Conservation (phyloP, 1,284 basidiomycete genomes). For the Cryptococcus hybrid region DNA sequence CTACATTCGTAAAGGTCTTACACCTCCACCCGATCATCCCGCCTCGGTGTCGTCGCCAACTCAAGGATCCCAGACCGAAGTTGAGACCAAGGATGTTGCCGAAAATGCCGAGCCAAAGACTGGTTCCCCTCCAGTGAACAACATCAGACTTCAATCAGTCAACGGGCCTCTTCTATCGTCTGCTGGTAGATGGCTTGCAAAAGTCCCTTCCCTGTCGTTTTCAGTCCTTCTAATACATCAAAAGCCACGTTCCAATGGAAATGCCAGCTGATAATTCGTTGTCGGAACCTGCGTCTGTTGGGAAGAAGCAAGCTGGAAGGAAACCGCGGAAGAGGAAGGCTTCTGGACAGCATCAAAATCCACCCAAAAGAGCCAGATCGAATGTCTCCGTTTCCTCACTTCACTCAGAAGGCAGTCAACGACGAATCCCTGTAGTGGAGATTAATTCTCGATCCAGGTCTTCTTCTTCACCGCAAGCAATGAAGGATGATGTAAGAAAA, state of each 20-base stretch:
- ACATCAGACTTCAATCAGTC: background rate
- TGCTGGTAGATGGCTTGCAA: constrained; percentile 27
- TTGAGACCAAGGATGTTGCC: background rate
- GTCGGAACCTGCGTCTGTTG: no score
- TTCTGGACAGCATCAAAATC: background rate
- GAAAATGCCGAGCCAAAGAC: background rate
- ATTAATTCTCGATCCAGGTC: background rate
- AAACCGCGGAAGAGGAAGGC: constrained; percentile 1
- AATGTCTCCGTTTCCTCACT: constrained; percentile 3
- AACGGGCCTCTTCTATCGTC: constrained; percentile 21
- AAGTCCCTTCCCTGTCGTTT: constrained; percentile 21
- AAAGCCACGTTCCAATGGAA: no score
- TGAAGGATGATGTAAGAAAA: background rate
- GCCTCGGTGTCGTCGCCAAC: background rate
- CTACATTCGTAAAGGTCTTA: constrained; percentile 7
- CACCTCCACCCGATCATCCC: background rate
- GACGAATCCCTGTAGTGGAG: constrained; percentile 5
- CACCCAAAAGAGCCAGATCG: background rate
- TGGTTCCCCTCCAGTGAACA: background rate
- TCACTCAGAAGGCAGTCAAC: background rate
- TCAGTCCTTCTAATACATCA: background rate
- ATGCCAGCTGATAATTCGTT: no score
- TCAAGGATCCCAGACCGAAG: background rate
- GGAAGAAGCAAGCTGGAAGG: background rate
- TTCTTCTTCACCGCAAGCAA: background rate